These are phyloP conservation scores for Escallonia herrerae DNA, from an alignment of 129 eudicot genomes.

Conservation along the genomic window DNA sequence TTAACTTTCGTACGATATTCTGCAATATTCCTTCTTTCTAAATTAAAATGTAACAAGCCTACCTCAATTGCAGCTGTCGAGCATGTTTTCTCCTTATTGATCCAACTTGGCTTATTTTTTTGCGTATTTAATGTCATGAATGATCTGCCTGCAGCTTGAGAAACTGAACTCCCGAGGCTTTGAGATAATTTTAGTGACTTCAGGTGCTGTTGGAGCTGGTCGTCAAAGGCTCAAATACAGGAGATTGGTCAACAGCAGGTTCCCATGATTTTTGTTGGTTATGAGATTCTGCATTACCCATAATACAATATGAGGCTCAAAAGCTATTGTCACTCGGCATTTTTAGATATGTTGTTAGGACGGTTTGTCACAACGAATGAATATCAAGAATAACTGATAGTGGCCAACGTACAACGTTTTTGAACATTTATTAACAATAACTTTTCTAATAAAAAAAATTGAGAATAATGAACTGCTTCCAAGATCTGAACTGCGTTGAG, in stretches of 20 bases:
- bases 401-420: too few relatives aligned
- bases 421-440: too few relatives aligned
- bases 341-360: too few relatives aligned
- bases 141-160: slow-evolving; percentile 53
- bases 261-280: neutral
- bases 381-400: too few relatives aligned
- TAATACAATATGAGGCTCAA: too few relatives aligned
- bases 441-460: too few relatives aligned
- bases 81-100: neutral
- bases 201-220: slow-evolving; percentile 97
- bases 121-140: neutral
- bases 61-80: neutral
- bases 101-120: neutral
- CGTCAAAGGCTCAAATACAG: slow-evolving; percentile 88
- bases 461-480: too few relatives aligned
- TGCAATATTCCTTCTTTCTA: too few relatives aligned
- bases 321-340: too few relatives aligned
- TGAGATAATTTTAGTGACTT: slow-evolving; percentile 79
- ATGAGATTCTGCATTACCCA: neutral
- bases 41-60: neutral
- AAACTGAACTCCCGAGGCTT: slow-evolving; percentile 66
- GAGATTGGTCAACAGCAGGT: slow-evolving; percentile 88
- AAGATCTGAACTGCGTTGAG: too few relatives aligned
- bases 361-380: too few relatives aligned
- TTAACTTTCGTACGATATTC: too few relatives aligned